Conservation (phyloP, 2,329 filamentous ascomycete species). For the Claviceps pusilla region DNA sequence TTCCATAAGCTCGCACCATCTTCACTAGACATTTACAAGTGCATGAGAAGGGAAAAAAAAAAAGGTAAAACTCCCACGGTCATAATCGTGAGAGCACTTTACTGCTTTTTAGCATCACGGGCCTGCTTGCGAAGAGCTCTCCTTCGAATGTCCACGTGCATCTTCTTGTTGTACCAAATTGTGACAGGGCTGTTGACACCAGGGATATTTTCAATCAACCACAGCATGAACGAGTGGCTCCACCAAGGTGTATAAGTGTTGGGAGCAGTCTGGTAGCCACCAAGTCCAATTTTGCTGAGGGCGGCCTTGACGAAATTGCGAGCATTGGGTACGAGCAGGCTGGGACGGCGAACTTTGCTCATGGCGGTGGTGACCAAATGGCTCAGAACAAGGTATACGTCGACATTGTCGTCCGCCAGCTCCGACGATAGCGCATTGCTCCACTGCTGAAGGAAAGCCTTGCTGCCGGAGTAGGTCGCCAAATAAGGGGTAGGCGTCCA, state of each 20-base stretch:
- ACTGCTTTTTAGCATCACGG: slow-evolving; percentile 59
- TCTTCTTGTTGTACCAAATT: slow-evolving; percentile 40
- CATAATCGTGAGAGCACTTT: slow-evolving; percentile 1
- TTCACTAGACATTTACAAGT: not conserved
- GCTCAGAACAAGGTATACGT: slow-evolving; percentile 81
- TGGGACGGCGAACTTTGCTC: slow-evolving; percentile 82
- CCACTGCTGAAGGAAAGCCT: slow-evolving; percentile 97
- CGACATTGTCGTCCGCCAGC: slow-evolving; percentile 63
- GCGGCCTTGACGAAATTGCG: slow-evolving; percentile 67
- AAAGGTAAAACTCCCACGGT: not conserved
- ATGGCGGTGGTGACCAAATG: slow-evolving; percentile 93
- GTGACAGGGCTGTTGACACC: slow-evolving; percentile 33
- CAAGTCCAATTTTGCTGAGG: slow-evolving; percentile 67
- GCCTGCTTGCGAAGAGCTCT: slow-evolving; percentile 73
- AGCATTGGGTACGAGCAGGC: slow-evolving; percentile 63
- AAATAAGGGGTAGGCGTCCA: slow-evolving; percentile 82
- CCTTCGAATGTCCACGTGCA: slow-evolving; percentile 72
- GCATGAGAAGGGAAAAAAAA: not conserved
- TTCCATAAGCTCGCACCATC: not conserved
- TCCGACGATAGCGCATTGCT: slow-evolving; percentile 74
- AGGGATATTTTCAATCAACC: slow-evolving; percentile 50
- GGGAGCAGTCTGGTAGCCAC: slow-evolving; percentile 62
- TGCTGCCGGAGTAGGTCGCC: slow-evolving; percentile 93
- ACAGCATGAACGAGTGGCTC: slow-evolving; percentile 81
- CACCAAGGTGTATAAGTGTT: slow-evolving; percentile 87